phyloP scores from a whole-genome alignment of 83 land plant genomes.

The Picea mariana region DNA sequence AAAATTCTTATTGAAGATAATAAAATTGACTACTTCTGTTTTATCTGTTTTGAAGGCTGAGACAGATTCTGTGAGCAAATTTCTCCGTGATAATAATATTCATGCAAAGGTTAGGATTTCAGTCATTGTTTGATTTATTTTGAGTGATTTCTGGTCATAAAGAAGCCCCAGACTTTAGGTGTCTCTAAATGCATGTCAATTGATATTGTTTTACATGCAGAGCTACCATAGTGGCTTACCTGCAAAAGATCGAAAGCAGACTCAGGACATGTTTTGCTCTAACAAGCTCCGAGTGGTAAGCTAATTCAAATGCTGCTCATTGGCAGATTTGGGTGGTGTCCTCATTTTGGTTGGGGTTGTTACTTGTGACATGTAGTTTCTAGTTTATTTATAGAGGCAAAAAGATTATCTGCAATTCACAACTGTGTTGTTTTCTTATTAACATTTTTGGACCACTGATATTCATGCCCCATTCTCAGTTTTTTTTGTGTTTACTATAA shows the following conservation, averaged over 20 bases:
- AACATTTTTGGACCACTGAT: too few relatives aligned
- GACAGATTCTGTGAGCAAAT: constrained; percentile 77
- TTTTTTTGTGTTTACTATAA: neutral
- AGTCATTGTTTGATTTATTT: neutral
- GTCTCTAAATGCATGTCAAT: neutral
- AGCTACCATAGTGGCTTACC: too few relatives aligned
- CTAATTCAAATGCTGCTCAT: neutral
- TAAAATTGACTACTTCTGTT: neutral
- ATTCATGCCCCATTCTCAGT: neutral
- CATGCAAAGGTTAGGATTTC: constrained; percentile 70
- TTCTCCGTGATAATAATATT: constrained; percentile 80
- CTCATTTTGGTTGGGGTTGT: neutral
- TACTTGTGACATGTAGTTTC: neutral
- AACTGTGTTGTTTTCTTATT: too few relatives aligned
- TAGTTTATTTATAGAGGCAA: neutral
- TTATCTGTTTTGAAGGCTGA: constrained; percentile 63
- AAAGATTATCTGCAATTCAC: neutral
- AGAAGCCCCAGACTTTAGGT: neutral
- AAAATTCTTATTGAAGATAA: neutral
- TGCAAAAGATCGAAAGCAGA: too few relatives aligned
- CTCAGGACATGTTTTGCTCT: too few relatives aligned
- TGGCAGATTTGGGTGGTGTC: neutral
- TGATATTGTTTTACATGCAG: constrained; percentile 20
- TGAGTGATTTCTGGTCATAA: too few relatives aligned
- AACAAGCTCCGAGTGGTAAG: constrained; percentile 59